Evolutionary conservation across 495 filamentous ascomycete genomes (phyloP), one percentile per base, ranked within the genome.

Genomic region (Bacidia gigantensis): DNA sequence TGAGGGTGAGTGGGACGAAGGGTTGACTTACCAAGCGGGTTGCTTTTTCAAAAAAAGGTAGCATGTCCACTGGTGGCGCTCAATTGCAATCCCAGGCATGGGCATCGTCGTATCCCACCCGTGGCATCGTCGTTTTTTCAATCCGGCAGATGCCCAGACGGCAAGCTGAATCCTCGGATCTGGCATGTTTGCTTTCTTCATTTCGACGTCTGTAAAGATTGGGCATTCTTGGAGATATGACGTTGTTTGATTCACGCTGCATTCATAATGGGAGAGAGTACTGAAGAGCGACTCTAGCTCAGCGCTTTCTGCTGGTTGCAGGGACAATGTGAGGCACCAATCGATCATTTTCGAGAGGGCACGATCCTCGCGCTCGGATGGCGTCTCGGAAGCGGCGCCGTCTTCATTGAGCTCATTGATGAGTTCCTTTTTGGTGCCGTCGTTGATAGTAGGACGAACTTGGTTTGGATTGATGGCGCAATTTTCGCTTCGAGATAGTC

Each of bases 71-170:
- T 1, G 17, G 26, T 49, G 42, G 2, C 22, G 21, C 17, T 49
- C 24, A 11, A 54, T 49, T 10, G 18, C 23, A 24, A 54, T 54
- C 10, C 25, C 52, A 11, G 45, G 44, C 45, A 54, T 54, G 7
- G 9, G 9, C 2, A 49, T 17, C 14, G 24, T 26, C 14, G 25
- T 39, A n/a, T 44, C 41, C 52, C 52, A 54, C 11, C 45, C 32
- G 40, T 54, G 52, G 32, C 26, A 18, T 14, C 18, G n/a, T 41
- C 32, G 26, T 20, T 54, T 54, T 14, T 14, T 26, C 7, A 35
- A 54, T 3, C 43, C 52, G 17, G 24, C 52, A 11, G 52, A 20
- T 20, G 39, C 26, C 43, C 43, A 54, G 23, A 49, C 39, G 2
- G 26, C 42, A 12, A 43, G 20, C 25, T 54, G 52, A 25, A 54